These are phyloP conservation scores for Penicillium cosmopolitanum DNA, from an alignment of 495 filamentous ascomycete genomes.

Conservation along the genomic window DNA sequence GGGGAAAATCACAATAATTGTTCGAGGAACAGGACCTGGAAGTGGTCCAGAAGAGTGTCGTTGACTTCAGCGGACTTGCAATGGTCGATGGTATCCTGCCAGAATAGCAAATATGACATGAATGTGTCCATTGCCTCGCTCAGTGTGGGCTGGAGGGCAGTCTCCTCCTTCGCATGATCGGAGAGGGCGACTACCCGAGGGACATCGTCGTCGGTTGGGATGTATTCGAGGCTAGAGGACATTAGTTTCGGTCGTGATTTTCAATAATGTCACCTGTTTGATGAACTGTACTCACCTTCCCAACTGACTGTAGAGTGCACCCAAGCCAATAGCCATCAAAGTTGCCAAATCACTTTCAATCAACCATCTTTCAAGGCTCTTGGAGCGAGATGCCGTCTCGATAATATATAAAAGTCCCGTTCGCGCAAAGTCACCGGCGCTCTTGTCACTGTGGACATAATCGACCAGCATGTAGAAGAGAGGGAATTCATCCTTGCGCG, in stretches of 20 bases:
- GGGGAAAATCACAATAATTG: constrained; percentile 76
- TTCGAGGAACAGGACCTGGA: constrained; percentile 93
- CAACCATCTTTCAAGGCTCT: constrained; percentile 88
- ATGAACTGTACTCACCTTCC: constrained; percentile 61
- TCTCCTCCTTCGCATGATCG: constrained; percentile 62
- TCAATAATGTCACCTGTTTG: background rate
- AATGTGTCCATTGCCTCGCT: constrained; percentile 87
- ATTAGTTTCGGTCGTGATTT: background rate
- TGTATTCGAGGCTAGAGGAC: constrained; percentile 40
- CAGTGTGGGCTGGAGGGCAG: constrained; percentile 54
- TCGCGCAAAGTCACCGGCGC: constrained; percentile 94
- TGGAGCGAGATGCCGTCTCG: constrained; percentile 83
- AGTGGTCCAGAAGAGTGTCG: constrained; percentile 91
- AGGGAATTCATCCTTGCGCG: constrained; percentile 91
- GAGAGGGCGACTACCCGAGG: constrained; percentile 85
- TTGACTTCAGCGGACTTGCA: constrained; percentile 91
- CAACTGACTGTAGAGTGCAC: constrained; percentile 94
- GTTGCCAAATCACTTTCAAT: constrained; percentile 96
- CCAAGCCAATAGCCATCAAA: constrained; percentile 93
- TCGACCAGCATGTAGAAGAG: constrained; percentile 94
- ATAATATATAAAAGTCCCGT: constrained; percentile 96
- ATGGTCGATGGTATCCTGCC: constrained; percentile 97
- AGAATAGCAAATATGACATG: constrained; percentile 91
- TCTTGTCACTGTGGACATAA: constrained; percentile 92
- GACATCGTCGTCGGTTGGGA: constrained; percentile 59